Base-by-base conservation (phyloP, 2,329 filamentous ascomycete species). In the Beauveria varroae region DNA sequence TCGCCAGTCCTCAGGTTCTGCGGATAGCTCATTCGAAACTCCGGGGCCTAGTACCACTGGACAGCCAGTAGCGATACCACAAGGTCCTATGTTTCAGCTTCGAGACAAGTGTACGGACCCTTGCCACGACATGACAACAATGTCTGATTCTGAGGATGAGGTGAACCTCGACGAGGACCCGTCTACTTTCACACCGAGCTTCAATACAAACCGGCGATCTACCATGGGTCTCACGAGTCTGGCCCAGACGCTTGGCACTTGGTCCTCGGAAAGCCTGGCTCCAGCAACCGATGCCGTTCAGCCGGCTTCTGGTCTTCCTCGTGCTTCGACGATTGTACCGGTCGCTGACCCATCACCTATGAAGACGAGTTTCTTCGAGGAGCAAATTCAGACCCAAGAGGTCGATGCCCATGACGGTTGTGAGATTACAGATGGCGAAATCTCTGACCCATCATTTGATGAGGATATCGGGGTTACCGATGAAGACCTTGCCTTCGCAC, bases 181-280 rank as follows among this genome's bases (percentile, higher is more conserved):
- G 3, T 69, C 72, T 8, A 75, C 76, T 2, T 67, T 74, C 1
- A 82, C 81, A 0, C 81, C 81, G 2, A 77, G 73, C 10, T 73
- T 73, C 3, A 67, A 63, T 20, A 62, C 63, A 26, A 68, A 71
- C 26, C 67, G 71, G 28, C 68, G 72, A 22, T 72, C 69, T 3
- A 72, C 69, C 2, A 67, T 74, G 64, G 85, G 85, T 2, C 87
- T 89, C 64, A 88, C 86, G 1, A 84, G 86, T 26, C 74, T 91
- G 43, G 84, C 84, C 4, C 76, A 81, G 43, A 81, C 87, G 67
- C 74, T 90, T 5, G 80, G 76, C 62, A 78, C 80, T 26, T 91
- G 88, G 88, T 80, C 81, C 64, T 78, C 86, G 1, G 78, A 78
- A 26, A 88, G 83, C 64, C 84, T 85, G 3, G 68, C 71, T 6